phyloP scores from a whole-genome alignment of 306 rosid species.

The Vigna radiata region DNA sequence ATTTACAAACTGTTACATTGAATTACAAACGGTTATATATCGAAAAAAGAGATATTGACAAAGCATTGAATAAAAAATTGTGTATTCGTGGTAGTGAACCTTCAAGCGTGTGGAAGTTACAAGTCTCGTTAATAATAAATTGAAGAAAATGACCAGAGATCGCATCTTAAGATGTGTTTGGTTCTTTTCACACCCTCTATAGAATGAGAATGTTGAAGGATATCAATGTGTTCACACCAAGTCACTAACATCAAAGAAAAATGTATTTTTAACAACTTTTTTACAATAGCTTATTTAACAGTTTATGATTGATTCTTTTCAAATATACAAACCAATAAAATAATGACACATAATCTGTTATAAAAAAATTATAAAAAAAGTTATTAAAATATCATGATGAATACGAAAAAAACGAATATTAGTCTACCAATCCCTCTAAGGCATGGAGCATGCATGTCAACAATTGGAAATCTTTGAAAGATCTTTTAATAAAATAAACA shows the following conservation, averaged over 20 bases:
- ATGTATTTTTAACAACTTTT: too few species aligned
- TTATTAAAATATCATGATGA: too few species aligned
- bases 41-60: neutral
- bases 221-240: constrained; percentile 51
- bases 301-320: too few species aligned
- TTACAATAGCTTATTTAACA: too few species aligned
- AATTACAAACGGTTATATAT: too few species aligned
- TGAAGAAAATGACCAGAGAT: neutral
- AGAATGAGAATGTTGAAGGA: constrained; percentile 38
- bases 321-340: too few species aligned
- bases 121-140: neutral
- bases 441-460: constrained; percentile 45
- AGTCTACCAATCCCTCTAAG: neutral
- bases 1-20: too few species aligned
- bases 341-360: too few species aligned
- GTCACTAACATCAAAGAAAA: neutral
- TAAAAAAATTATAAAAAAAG: too few species aligned
- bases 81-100: neutral
- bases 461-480: neutral
- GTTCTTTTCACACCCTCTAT: constrained; percentile 42
- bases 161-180: constrained; percentile 35
- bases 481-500: neutral
- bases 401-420: neutral
- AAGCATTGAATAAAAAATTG: neutral
- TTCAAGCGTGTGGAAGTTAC: constrained; percentile 24